phyloP scores from a whole-genome alignment of 2,329 filamentous ascomycete species.

The Monosporascus sp. region DNA sequence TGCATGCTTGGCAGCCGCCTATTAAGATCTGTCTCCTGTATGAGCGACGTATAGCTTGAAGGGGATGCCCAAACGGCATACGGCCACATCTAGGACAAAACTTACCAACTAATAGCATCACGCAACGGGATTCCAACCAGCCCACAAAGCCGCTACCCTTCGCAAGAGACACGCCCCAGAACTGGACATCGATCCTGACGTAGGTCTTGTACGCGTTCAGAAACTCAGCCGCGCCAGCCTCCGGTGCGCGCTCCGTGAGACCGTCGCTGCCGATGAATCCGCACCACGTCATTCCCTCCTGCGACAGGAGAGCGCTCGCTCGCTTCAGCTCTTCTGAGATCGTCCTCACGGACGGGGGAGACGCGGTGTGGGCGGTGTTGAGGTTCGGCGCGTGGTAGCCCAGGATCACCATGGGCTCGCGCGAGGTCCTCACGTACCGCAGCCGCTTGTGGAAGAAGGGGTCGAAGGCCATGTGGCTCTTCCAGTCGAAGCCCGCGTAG shows the following conservation, averaged over 20 bases:
- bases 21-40: conserved; percentile 41
- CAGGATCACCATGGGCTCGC: conserved; percentile 58
- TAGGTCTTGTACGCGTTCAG: conserved; percentile 47
- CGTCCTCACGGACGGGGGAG: conserved; percentile 44
- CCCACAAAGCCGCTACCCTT: conserved; percentile 52
- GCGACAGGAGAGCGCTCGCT: conserved; percentile 36
- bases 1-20: conserved; percentile 44
- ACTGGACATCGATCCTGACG: conserved; percentile 56
- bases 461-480: conserved; percentile 48
- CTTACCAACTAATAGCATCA: conserved; percentile 53
- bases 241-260: background rate
- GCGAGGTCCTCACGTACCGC: conserved; percentile 46
- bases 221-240: conserved; percentile 39
- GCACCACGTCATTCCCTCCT: conserved; percentile 35
- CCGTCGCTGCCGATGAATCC: conserved; percentile 28
- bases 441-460: conserved; percentile 51
- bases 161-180: conserved; percentile 54
- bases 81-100: conserved; percentile 1
- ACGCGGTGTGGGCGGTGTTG: conserved; percentile 53
- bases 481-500: conserved; percentile 58
- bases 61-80: no score
- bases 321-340: conserved; percentile 46
- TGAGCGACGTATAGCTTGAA: conserved; percentile 3
- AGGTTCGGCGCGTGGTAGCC: conserved; percentile 57
- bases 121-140: conserved; percentile 59